Evolutionary conservation across 2,329 filamentous ascomycete species (phyloP).

Genomic region (Eurotiales sp.): DNA sequence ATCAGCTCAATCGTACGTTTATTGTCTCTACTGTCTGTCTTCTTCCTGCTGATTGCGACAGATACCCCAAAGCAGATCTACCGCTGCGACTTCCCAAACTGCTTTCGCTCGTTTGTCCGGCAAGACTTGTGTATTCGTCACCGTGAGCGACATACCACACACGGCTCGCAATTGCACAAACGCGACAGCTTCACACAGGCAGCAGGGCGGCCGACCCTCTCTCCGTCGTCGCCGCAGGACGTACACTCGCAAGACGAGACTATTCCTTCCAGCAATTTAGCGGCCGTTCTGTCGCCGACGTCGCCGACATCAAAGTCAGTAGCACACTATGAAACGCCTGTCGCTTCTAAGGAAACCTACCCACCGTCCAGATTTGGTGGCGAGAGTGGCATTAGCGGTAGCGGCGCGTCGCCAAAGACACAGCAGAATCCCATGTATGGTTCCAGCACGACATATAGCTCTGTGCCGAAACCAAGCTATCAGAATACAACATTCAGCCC

Average conservation of each 20-base stretch:
- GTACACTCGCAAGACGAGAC: constrained; percentile 19
- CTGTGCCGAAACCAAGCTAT: constrained; percentile 9
- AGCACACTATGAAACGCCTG: neutral
- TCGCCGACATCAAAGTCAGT: constrained; percentile 6
- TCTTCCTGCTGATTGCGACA: constrained; percentile 36
- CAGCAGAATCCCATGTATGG: constrained; percentile 22
- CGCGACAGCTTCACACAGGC: constrained; percentile 43
- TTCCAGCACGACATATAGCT: constrained; percentile 14
- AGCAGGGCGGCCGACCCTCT: constrained; percentile 25
- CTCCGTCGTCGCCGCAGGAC: constrained; percentile 18
- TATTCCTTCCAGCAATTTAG: neutral
- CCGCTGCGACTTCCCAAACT: constrained; percentile 86
- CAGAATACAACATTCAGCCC: constrained; percentile 17
- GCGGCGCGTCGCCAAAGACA: neutral
- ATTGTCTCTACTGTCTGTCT: neutral
- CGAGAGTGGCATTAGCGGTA: neutral
- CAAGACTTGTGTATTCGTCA: constrained; percentile 88
- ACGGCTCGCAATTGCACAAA: constrained; percentile 50
- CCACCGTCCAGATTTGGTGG: neutral
- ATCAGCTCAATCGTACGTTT: constrained; percentile 82
- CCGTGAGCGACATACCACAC: constrained; percentile 71
- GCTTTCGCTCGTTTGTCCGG: constrained; percentile 83
- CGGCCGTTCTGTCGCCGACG: constrained; percentile 3
- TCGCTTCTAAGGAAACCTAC: neutral
- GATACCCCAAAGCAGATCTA: constrained; percentile 95